phyloP scores from a whole-genome alignment of 2,329 filamentous ascomycete species.

The Fusarium oligoseptatum region DNA sequence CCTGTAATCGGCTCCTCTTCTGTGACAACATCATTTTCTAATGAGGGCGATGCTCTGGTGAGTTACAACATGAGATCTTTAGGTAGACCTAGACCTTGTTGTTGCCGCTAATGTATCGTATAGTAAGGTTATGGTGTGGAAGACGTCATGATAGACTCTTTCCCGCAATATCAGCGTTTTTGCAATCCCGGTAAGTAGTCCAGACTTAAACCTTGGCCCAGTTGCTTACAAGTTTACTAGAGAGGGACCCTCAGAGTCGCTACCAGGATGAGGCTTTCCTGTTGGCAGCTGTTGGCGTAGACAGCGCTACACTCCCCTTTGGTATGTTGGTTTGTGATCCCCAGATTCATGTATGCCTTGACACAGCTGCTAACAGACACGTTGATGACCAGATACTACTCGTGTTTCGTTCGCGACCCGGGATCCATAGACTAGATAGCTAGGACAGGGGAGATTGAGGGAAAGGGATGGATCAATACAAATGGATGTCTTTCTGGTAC shows the following conservation, averaged over 20 bases:
- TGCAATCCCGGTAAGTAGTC: background rate
- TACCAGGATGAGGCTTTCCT: background rate
- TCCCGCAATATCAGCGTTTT: background rate
- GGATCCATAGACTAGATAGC: background rate
- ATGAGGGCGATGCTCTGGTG: background rate
- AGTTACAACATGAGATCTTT: background rate
- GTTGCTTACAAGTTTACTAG: background rate
- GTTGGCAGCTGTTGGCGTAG: background rate
- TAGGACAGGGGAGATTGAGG: background rate
- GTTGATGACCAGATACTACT: background rate
- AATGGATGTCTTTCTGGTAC: background rate
- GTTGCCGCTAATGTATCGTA: background rate
- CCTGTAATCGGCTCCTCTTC: background rate
- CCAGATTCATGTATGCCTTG: background rate
- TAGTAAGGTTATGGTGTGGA: background rate
- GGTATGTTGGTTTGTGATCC: background rate
- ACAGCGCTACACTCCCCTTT: background rate
- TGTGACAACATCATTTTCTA: background rate
- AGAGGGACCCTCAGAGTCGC: background rate
- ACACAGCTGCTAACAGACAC: background rate
- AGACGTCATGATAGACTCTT: background rate
- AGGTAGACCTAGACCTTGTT: background rate
- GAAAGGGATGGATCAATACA: background rate
- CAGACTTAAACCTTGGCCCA: background rate
- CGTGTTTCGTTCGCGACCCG: background rate